Conservation (phyloP, 192 early-diverging fungal species). For the Jimgerdemannia lactiflua region DNA sequence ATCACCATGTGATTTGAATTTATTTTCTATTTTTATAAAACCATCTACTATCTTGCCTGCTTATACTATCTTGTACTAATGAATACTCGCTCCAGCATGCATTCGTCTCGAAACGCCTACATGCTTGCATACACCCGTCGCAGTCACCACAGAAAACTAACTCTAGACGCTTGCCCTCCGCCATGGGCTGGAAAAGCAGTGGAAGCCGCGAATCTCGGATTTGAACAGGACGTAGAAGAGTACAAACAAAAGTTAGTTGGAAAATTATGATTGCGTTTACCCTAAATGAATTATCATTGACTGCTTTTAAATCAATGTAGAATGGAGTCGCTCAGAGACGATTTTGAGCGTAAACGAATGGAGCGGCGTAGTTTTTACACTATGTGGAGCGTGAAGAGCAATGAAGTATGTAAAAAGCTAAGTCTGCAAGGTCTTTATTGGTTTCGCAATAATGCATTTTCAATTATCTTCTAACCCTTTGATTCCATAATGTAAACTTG, state of each 20-base stretch:
- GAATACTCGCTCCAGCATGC: constrained; percentile 11
- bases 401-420: constrained; percentile 7
- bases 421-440: too few species aligned
- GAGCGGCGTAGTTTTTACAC: constrained; percentile 10
- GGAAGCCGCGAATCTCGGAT: background rate
- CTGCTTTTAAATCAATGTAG: background rate
- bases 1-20: too few species aligned
- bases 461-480: too few species aligned
- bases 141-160: background rate
- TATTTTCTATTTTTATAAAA: background rate
- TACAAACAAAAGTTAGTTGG: background rate
- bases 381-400: constrained; percentile 18
- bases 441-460: too few species aligned
- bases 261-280: background rate
- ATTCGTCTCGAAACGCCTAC: constrained; percentile 39
- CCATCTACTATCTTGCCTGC: background rate
- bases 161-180: background rate
- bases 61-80: too few species aligned
- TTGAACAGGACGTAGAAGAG: background rate
- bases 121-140: constrained; percentile 31
- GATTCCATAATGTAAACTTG: too few species aligned
- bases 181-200: background rate
- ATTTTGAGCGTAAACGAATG: constrained; percentile 12
- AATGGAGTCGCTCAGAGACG: background rate
- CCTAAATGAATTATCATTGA: background rate